A percentile compares a stretch with the other conserved stretches of the same genome.
Evolutionary conservation across 1,139 yeast genomes (phyloP).

Genomic region (Hyphopichia burtonii): DNA sequence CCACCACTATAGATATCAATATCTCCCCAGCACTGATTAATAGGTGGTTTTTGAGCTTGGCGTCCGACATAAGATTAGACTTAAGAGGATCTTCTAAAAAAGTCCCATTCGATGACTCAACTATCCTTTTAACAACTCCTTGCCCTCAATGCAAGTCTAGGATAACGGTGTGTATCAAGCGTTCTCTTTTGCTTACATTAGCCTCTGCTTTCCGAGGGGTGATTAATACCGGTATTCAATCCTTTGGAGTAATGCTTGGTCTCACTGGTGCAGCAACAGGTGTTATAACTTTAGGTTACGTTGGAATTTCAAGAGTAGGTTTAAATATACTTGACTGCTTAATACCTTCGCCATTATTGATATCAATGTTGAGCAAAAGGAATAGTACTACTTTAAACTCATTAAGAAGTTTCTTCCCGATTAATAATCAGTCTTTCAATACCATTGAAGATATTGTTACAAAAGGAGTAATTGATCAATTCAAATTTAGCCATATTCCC

Average conservation of each 20-base stretch:
- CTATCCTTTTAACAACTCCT: slow-evolving; percentile 26
- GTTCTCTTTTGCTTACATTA: slow-evolving; percentile 27
- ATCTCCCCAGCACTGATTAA: slow-evolving; percentile 17
- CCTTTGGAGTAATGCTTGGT: slow-evolving; percentile 36
- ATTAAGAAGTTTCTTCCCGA: slow-evolving; percentile 1
- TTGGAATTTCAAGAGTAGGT: slow-evolving; percentile 43
- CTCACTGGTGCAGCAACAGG: slow-evolving; percentile 44
- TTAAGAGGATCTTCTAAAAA: neutral
- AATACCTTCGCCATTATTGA: slow-evolving; percentile 35
- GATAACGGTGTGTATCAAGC: slow-evolving; percentile 33
- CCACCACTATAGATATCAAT: slow-evolving; percentile 15
- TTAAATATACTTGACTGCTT: slow-evolving; percentile 38
- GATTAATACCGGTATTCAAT: slow-evolving; percentile 25
- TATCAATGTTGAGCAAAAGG: slow-evolving; percentile 26
- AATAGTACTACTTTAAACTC: slow-evolving; percentile 3
- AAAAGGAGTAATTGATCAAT: slow-evolving; percentile 39
- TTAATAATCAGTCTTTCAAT: slow-evolving; percentile 22
- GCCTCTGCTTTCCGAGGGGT: slow-evolving; percentile 18
- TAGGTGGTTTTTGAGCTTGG: slow-evolving; percentile 18
- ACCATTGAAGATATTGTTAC: slow-evolving; percentile 33
- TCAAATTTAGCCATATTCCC: slow-evolving; percentile 41
- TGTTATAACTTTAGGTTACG: slow-evolving; percentile 40
- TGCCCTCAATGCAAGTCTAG: slow-evolving; percentile 48
- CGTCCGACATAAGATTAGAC: slow-evolving; percentile 4
- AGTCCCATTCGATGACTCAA: slow-evolving; percentile 3